Evolutionary conservation across 495 filamentous ascomycete species (phyloP).

Genomic region (Lophiostoma macrostomum): DNA sequence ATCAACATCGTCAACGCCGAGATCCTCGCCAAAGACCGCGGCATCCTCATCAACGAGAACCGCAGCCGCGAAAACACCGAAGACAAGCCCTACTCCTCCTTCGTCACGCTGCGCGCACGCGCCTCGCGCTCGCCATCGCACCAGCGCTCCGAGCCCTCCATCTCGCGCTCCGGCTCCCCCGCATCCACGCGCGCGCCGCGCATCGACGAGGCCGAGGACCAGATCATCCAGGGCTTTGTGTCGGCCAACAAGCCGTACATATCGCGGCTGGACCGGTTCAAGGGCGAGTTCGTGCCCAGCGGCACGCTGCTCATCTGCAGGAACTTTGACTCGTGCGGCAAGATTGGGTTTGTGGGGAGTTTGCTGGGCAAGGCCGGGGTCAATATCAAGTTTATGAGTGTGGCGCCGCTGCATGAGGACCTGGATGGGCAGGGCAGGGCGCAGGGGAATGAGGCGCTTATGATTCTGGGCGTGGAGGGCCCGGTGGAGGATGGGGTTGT

Average conservation of each 20-base stretch:
- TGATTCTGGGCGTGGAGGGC: slow-evolving; percentile 67
- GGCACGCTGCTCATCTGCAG: slow-evolving; percentile 64
- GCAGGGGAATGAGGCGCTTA: slow-evolving; percentile 58
- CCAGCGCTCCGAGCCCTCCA: slow-evolving; percentile 16
- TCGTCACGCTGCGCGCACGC: slow-evolving; percentile 56
- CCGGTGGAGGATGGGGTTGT: slow-evolving; percentile 55
- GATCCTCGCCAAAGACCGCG: slow-evolving; percentile 64
- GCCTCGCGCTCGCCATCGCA: slow-evolving; percentile 43
- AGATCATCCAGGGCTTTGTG: slow-evolving; percentile 65
- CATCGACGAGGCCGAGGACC: slow-evolving; percentile 37
- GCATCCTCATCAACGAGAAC: slow-evolving; percentile 65
- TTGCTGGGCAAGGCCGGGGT: slow-evolving; percentile 60
- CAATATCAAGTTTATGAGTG: slow-evolving; percentile 71
- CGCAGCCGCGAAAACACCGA: slow-evolving; percentile 50
- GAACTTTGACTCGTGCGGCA: slow-evolving; percentile 70
- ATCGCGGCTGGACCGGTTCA: slow-evolving; percentile 62
- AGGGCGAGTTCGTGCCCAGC: slow-evolving; percentile 59
- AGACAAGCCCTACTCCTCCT: slow-evolving; percentile 54
- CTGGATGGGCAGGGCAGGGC: slow-evolving; percentile 27
- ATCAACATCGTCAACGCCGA: slow-evolving; percentile 75
- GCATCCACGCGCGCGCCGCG: slow-evolving; percentile 18
- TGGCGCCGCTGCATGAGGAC: slow-evolving; percentile 49
- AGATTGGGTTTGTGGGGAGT: slow-evolving; percentile 67
- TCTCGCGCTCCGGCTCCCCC: slow-evolving; percentile 39
- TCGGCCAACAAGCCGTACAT: slow-evolving; percentile 58